phyloP scores from a whole-genome alignment of 176 grass and related monocot genomes.

The Musa itinerans region DNA sequence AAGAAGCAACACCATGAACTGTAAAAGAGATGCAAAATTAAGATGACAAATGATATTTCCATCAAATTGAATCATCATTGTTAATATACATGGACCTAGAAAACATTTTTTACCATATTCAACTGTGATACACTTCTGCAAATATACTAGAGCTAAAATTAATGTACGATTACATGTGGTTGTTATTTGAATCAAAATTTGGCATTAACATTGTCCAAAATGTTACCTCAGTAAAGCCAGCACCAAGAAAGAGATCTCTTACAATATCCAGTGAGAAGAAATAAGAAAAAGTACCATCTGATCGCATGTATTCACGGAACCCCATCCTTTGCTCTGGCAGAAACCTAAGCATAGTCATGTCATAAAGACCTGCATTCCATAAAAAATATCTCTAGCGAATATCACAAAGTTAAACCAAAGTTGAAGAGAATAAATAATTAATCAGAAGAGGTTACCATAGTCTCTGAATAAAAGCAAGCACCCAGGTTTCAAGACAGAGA shows the following conservation, averaged over 20 bases:
- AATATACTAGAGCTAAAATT: not conserved
- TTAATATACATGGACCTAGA: not conserved
- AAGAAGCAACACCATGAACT: not conserved
- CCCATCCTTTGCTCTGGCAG: conserved; percentile 67
- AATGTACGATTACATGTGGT: not conserved
- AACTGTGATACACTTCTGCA: not conserved
- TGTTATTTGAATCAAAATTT: not conserved
- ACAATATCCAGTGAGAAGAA: conserved; percentile 71
- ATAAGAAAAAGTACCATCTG: conserved; percentile 82
- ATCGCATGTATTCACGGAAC: conserved; percentile 75
- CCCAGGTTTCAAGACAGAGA: conserved; percentile 72
- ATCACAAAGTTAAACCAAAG: not conserved
- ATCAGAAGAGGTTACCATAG: conserved; percentile 46
- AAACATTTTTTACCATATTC: not conserved
- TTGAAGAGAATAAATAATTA: not conserved
- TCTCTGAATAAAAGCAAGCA: conserved; percentile 83
- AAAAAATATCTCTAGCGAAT: conserved; percentile 3
- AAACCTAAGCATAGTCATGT: conserved; percentile 98
- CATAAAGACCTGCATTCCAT: conserved; percentile 64
- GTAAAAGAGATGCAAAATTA: not conserved
- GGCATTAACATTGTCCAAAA: not conserved
- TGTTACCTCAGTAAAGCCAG: conserved; percentile 69
- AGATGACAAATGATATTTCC: not conserved
- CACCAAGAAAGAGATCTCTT: conserved; percentile 60
- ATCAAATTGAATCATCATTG: not conserved